Percentiles rank a stretch among this genome's conserved stretches.
Evolutionary conservation across 441 rosid species (phyloP).

Genomic region (Aleurites moluccanus): DNA sequence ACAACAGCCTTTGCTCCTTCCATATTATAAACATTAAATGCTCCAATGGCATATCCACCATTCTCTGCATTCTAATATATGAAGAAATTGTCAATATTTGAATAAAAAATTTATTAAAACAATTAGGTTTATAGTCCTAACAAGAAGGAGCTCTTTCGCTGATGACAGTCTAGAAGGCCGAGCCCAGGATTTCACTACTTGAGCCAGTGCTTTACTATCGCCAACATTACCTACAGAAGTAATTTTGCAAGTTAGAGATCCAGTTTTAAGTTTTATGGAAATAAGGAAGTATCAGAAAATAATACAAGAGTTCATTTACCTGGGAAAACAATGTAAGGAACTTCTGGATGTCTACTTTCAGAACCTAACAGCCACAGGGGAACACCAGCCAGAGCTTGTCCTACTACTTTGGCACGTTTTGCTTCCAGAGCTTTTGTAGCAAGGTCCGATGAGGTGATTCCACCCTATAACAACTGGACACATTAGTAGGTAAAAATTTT

Average conservation of each 20-base stretch:
- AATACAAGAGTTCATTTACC: slow-evolving; percentile 44
- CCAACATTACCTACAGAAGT: slow-evolving; percentile 82
- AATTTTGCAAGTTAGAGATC: slow-evolving; percentile 13
- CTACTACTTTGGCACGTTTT: slow-evolving; percentile 78
- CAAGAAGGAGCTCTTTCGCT: slow-evolving; percentile 72
- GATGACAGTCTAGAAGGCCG: slow-evolving; percentile 58
- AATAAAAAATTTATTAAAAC: slow-evolving; percentile 19
- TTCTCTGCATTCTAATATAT: slow-evolving; percentile 69
- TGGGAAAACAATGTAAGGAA: slow-evolving; percentile 96
- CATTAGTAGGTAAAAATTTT: neutral
- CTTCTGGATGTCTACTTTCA: slow-evolving; percentile 95
- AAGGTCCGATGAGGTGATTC: slow-evolving; percentile 95
- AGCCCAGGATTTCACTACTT: slow-evolving; percentile 92
- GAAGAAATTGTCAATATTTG: slow-evolving; percentile 30
- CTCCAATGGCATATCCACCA: slow-evolving; percentile 94
- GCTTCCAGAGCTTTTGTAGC: slow-evolving; percentile 96
- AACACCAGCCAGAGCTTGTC: slow-evolving; percentile 96
- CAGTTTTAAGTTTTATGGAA: slow-evolving; percentile 8
- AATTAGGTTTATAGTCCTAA: slow-evolving; percentile 36
- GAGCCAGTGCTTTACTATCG: slow-evolving; percentile 70
- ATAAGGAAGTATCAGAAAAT: slow-evolving; percentile 7
- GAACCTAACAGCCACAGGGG: slow-evolving; percentile 97
- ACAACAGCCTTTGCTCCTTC: slow-evolving; percentile 96
- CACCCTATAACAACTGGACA: slow-evolving; percentile 56
- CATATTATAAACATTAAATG: slow-evolving; percentile 92